Conservation (phyloP, 169 alveolate species). For the Plasmodium gallinaceum region DNA sequence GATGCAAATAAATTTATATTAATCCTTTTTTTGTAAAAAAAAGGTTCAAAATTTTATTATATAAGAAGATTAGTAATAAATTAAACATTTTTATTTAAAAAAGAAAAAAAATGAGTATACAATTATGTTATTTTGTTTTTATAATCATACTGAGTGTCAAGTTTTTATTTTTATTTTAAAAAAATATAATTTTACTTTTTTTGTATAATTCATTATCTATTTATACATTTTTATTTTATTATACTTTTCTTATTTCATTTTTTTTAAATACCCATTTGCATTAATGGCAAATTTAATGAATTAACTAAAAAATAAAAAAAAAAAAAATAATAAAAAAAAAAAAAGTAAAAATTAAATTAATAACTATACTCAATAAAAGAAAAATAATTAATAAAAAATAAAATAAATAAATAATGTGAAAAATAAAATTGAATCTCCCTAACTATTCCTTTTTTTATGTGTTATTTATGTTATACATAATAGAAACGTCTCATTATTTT, state of each 20-base stretch:
- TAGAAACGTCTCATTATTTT: too few species aligned
- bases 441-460: neutral
- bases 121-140: too few species aligned
- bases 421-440: neutral
- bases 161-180: neutral
- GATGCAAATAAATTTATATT: conserved; percentile 24
- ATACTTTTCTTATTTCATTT: neutral
- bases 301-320: conserved; percentile 1
- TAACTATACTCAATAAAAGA: too few species aligned
- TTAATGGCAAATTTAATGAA: conserved; percentile 3
- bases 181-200: neutral
- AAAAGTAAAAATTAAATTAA: neutral
- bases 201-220: neutral
- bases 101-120: conserved; percentile 6
- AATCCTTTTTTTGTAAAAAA: neutral
- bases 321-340: conserved; percentile 1
- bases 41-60: neutral
- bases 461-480: too few species aligned
- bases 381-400: too few species aligned
- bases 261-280: neutral
- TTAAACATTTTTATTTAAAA: neutral
- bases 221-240: neutral
- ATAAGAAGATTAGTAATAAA: neutral
- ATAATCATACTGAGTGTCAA: neutral
- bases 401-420: too few species aligned